Base-by-base conservation (phyloP, 371 early-diverging fungal species). In the Lichtheimia ramosa region DNA sequence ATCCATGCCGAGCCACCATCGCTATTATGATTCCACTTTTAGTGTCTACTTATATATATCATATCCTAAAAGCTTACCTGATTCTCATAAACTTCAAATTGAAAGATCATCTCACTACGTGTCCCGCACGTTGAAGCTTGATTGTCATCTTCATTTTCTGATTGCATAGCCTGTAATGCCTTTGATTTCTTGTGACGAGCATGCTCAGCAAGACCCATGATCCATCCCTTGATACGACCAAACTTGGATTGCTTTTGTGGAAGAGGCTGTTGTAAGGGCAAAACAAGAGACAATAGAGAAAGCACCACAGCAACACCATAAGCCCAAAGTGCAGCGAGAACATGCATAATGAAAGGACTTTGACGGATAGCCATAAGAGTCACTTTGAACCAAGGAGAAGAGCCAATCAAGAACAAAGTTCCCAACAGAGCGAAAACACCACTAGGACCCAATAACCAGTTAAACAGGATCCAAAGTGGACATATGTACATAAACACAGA, bases 1-100 rank as follows among this genome's bases (percentile, higher is more conserved):
- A 21, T 73, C 68, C 41, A 73, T 68, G 43, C 79, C 79, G 16
- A 78, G 48, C 79, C 79, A 78, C 79, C 79, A 78, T 49, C 79
- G 63, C 70, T 70, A 43, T 20, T 27, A 2, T 28, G 16, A 46
- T 6, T 14, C 7, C 46, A 5, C 12, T 46, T 6, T 46, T 46
- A 46, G 16, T 46, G 1, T 34, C 8, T 34, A 34, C 10, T 34
- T 34, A 2, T 34, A 34, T 8, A 10, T 2, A 34, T 1, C 34
- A 34, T 34, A 8, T 34, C 10, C 6, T 7, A 34, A 34, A 23
- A 14, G 1, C 21, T 52, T 63, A 71, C 75, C 67, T 79, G 79
- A 39, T 79, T 79, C 27, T 79, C 79, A 54, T 59, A 79, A 1
- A 79, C 63, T 49, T 79, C 79, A 58, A 79, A 79, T 28, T 79